These are phyloP conservation scores for Neurospora sp. DNA, from an alignment of 495 filamentous ascomycete species.

Conservation along the genomic window DNA sequence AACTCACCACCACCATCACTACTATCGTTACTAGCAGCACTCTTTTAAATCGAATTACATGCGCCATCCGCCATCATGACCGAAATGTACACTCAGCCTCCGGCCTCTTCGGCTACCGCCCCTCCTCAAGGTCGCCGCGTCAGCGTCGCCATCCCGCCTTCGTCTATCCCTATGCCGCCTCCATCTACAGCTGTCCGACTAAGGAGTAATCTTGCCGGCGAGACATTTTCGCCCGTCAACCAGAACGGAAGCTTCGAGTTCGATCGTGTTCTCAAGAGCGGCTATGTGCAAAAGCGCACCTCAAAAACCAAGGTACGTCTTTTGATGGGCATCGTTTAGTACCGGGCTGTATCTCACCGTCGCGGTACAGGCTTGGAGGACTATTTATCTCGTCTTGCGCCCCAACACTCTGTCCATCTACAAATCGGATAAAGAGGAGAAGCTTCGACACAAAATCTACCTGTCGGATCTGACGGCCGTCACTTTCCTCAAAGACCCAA, in stretches of 20 bases:
- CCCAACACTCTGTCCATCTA: conserved; percentile 93
- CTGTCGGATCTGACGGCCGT: conserved; percentile 88
- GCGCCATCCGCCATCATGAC: conserved; percentile 12
- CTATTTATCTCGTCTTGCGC: conserved; percentile 79
- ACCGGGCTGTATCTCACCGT: conserved; percentile 5
- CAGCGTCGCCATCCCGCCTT: conserved; percentile 9
- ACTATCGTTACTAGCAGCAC: not conserved
- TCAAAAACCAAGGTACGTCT: conserved; percentile 79
- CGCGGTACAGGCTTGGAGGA: conserved; percentile 66
- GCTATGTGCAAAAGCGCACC: conserved; percentile 75
- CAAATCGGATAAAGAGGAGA: conserved; percentile 80
- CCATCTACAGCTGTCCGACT: conserved; percentile 8
- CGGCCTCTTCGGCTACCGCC: conserved; percentile 9
- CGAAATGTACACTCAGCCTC: conserved; percentile 18
- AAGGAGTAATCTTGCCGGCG: conserved; percentile 13
- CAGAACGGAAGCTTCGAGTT: conserved; percentile 94
- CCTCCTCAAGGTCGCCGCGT: conserved; percentile 8
- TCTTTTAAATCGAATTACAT: conserved; percentile 2
- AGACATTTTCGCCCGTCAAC: conserved; percentile 56
- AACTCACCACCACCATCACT: not conserved
- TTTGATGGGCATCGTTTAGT: not conserved
- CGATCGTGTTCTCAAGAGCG: conserved; percentile 83
- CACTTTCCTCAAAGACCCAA: conserved; percentile 75
- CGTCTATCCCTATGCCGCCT: conserved; percentile 13
- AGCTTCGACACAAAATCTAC: conserved; percentile 76